These are phyloP conservation scores for Suhomyces maxii DNA, from an alignment of 1,139 yeast genomes.

Conservation along the genomic window DNA sequence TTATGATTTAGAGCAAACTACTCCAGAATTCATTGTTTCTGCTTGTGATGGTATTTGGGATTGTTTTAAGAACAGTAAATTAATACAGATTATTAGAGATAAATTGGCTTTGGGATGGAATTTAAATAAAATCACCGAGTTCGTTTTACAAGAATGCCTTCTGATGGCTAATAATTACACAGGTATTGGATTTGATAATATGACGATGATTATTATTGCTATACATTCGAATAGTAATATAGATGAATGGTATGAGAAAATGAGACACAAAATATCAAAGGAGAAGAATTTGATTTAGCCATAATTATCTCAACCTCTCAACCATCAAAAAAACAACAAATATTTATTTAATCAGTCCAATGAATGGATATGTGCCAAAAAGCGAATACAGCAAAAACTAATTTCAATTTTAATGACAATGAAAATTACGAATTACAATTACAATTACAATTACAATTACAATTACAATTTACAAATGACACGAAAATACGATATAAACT, in stretches of 20 bases:
- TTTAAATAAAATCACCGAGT: constrained; percentile 58
- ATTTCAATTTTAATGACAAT: too few species aligned
- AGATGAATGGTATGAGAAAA: constrained; percentile 58
- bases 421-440: too few species aligned
- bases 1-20: constrained; percentile 42
- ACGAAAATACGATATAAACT: too few species aligned
- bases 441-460: too few species aligned
- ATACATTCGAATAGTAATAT: constrained; percentile 47
- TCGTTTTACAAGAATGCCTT: constrained; percentile 62
- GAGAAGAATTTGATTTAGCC: constrained; percentile 9
- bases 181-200: constrained; percentile 79
- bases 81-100: constrained; percentile 55
- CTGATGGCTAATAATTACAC: constrained; percentile 73
- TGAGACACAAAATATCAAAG: constrained; percentile 39
- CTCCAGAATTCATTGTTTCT: constrained; percentile 63
- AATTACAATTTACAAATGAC: too few species aligned
- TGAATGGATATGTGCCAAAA: too few species aligned
- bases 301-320: background rate
- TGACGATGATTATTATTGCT: constrained; percentile 70
- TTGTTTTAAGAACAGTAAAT: constrained; percentile 60
- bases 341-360: too few species aligned
- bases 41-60: constrained; percentile 88
- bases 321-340: background rate
- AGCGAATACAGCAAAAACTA: too few species aligned
- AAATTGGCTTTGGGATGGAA: constrained; percentile 58